Conservation (phyloP, 2,329 filamentous ascomycete species). For the Lasiodiplodia sp. region DNA sequence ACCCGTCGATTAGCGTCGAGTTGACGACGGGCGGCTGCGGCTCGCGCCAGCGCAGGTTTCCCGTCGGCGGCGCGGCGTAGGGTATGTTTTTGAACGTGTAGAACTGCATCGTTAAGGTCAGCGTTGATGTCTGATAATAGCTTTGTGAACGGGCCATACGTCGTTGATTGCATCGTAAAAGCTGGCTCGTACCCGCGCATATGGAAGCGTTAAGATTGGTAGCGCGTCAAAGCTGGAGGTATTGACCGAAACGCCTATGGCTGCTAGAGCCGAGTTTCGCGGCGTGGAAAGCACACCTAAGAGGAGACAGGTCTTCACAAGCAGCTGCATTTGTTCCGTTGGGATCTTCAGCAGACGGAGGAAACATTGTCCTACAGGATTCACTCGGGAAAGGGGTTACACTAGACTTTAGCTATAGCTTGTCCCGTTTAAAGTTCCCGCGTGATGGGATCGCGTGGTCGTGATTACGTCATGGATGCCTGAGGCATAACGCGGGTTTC, state of each 20-base stretch:
- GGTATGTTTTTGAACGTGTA: constrained; percentile 55
- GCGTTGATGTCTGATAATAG: background rate
- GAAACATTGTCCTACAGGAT: too few relatives aligned
- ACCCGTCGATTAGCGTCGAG: constrained; percentile 6
- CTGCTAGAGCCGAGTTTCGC: background rate
- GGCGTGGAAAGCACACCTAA: background rate
- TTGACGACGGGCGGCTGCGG: constrained; percentile 44
- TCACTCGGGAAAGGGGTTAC: too few relatives aligned
- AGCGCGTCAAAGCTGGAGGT: constrained; percentile 31
- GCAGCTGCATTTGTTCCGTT: background rate
- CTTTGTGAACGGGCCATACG: background rate
- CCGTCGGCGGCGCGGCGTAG: constrained; percentile 53
- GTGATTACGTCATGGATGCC: too few relatives aligned
- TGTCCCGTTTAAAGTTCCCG: too few relatives aligned
- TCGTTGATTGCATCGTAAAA: constrained; percentile 37
- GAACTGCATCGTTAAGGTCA: constrained; percentile 31
- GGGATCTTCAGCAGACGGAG: background rate
- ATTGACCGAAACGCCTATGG: background rate
- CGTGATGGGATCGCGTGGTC: too few relatives aligned
- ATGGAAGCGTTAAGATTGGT: constrained; percentile 44
- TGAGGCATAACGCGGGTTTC: too few relatives aligned
- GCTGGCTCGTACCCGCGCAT: constrained; percentile 43
- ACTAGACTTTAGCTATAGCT: too few relatives aligned
- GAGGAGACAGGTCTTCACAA: background rate
- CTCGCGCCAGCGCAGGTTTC: constrained; percentile 51